phyloP scores from a whole-genome alignment of 2,329 filamentous ascomycete genomes.

The Arachnomyces sp. region DNA sequence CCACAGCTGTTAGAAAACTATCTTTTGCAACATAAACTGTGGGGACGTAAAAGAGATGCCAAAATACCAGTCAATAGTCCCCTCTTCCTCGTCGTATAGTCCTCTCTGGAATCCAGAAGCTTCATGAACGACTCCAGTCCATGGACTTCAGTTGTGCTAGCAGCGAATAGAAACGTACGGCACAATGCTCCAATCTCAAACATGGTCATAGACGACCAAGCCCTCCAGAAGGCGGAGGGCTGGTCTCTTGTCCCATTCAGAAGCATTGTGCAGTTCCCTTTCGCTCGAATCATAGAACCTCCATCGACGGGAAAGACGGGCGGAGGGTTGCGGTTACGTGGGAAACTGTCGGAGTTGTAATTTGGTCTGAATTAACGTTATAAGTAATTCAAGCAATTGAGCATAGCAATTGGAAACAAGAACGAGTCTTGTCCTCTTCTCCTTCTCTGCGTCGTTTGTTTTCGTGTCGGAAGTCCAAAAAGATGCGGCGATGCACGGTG shows the following conservation, averaged over 20 bases:
- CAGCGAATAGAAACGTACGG: slow-evolving; percentile 64
- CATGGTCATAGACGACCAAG: slow-evolving; percentile 67
- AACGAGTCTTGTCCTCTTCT: too few relatives aligned
- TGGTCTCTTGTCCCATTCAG: slow-evolving; percentile 35
- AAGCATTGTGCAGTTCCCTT: slow-evolving; percentile 24
- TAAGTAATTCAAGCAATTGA: too few relatives aligned
- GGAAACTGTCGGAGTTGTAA: background rate
- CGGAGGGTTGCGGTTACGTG: background rate
- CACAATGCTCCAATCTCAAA: slow-evolving; percentile 63
- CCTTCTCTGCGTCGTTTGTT: slow-evolving; percentile 3
- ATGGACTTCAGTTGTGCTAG: slow-evolving; percentile 68
- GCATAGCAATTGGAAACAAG: too few relatives aligned
- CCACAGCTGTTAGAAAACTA: slow-evolving; percentile 7
- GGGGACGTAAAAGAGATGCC: background rate
- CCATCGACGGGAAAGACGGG: slow-evolving; percentile 10
- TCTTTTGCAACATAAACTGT: slow-evolving; percentile 8
- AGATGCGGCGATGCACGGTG: background rate
- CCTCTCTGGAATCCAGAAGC: slow-evolving; percentile 64
- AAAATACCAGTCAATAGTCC: slow-evolving; percentile 73
- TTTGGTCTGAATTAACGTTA: background rate
- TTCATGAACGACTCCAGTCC: slow-evolving; percentile 70
- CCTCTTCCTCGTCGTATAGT: slow-evolving; percentile 58
- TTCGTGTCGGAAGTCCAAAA: slow-evolving; percentile 16
- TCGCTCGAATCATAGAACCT: slow-evolving; percentile 6
- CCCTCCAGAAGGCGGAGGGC: slow-evolving; percentile 53